phyloP scores from a whole-genome alignment of 768 basidiomycete genomes.

The Nidula microcarpa region DNA sequence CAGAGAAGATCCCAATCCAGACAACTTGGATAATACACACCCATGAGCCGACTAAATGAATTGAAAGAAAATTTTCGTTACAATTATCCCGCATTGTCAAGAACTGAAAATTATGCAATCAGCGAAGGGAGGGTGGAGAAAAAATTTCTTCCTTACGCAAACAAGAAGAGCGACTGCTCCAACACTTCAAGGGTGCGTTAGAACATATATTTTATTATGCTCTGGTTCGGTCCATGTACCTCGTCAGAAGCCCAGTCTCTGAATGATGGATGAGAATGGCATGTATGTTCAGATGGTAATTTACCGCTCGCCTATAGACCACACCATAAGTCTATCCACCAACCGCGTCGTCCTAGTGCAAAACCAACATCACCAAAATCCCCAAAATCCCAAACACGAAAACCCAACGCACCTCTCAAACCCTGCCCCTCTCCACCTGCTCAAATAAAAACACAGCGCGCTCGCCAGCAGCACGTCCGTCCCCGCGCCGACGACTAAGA shows the following conservation, averaged over 20 bases:
- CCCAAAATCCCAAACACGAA: neutral
- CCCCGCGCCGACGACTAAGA: conserved; percentile 11
- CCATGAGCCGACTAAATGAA: neutral
- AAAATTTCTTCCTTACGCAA: neutral
- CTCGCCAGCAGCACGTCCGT: conserved; percentile 13
- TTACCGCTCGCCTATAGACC: conserved; percentile 9
- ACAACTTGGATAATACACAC: no score
- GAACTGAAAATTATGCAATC: neutral
- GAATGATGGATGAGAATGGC: neutral
- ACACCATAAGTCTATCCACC: conserved; percentile 6
- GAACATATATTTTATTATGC: neutral
- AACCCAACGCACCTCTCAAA: conserved; percentile 4
- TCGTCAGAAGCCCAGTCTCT: neutral
- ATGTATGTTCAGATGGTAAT: neutral
- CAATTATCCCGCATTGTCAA: neutral
- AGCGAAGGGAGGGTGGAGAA: neutral
- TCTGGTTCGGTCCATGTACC: neutral
- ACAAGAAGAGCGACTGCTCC: neutral
- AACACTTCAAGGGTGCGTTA: neutral
- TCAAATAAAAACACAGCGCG: conserved; percentile 14
- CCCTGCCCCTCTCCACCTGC: conserved; percentile 4
- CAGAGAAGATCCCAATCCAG: conserved; percentile 13
- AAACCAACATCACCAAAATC: neutral
- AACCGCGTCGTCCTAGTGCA: conserved; percentile 3
- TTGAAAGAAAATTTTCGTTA: neutral